phyloP scores from a whole-genome alignment of 2,329 filamentous ascomycete genomes.

The Penicillium brevicompactum region DNA sequence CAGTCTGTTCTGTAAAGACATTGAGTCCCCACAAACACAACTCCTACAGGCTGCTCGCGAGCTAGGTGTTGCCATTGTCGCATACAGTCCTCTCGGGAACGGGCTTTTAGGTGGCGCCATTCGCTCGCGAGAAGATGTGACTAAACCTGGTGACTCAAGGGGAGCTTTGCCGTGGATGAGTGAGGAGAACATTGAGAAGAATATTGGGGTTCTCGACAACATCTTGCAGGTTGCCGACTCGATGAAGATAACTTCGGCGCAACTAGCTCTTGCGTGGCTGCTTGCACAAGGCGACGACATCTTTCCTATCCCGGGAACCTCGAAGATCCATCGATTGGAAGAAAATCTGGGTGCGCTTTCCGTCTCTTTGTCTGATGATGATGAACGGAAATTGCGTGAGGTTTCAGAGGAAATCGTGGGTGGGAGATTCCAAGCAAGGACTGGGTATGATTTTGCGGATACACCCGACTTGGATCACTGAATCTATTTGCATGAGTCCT shows the following conservation, averaged over 20 bases:
- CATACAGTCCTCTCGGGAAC: conserved; percentile 46
- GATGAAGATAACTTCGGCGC: conserved; percentile 57
- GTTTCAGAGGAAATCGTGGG: conserved; percentile 6
- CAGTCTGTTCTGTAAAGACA: conserved; percentile 52
- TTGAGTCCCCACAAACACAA: conserved; percentile 41
- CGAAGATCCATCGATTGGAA: conserved; percentile 48
- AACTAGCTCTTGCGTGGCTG: conserved; percentile 66
- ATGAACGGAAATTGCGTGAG: conserved; percentile 17
- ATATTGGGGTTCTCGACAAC: conserved; percentile 55
- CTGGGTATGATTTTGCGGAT: conserved; percentile 19
- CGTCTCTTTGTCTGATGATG: conserved; percentile 16
- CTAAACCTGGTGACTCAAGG: conserved; percentile 50
- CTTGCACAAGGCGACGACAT: conserved; percentile 62
- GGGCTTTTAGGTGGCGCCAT: conserved; percentile 49
- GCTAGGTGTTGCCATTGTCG: conserved; percentile 43
- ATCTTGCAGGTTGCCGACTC: conserved; percentile 53
- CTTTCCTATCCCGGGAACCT: conserved; percentile 62
- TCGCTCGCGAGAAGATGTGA: conserved; percentile 40
- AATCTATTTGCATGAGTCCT: background rate
- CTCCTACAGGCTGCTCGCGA: conserved; percentile 33
- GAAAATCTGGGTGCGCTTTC: conserved; percentile 41
- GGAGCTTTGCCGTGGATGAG: conserved; percentile 51
- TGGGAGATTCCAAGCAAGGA: conserved; percentile 17
- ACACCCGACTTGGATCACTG: conserved; percentile 12
- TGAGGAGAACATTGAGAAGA: conserved; percentile 58